Conservation (phyloP, 2,329 filamentous ascomycete genomes). For the Cladosporium phlei region DNA sequence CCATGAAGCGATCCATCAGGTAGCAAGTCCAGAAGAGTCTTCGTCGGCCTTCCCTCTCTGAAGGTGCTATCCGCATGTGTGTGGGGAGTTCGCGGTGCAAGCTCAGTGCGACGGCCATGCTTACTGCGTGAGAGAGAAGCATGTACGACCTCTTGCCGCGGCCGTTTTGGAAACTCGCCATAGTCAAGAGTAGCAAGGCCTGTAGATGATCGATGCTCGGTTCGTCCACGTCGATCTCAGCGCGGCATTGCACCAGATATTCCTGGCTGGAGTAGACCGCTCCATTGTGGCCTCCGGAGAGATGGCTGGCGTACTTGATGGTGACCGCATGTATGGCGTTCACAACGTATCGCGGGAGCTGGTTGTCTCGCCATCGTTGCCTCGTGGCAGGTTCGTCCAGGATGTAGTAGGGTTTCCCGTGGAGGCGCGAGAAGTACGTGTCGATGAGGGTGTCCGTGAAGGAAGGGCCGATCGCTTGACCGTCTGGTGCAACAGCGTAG, state of each 20-base stretch:
- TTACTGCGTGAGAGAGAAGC: conserved; percentile 72
- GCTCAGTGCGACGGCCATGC: conserved; percentile 78
- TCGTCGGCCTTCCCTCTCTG: conserved; percentile 70
- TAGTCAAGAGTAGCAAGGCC: conserved; percentile 67
- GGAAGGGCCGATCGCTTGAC: conserved; percentile 16
- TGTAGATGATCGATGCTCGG: conserved; percentile 75
- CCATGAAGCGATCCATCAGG: conserved; percentile 75
- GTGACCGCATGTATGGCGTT: conserved; percentile 51
- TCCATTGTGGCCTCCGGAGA: conserved; percentile 59
- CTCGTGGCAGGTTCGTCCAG: conserved; percentile 72
- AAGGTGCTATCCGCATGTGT: conserved; percentile 56
- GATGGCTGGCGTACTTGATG: conserved; percentile 63
- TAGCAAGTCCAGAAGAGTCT: conserved; percentile 89
- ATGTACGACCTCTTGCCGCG: conserved; percentile 83
- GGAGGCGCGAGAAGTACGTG: conserved; percentile 72
- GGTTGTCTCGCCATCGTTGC: conserved; percentile 65
- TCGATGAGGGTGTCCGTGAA: conserved; percentile 48
- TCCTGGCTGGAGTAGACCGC: conserved; percentile 66
- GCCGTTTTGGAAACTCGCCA: conserved; percentile 71
- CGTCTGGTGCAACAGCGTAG: conserved; percentile 1
- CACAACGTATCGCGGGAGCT: conserved; percentile 51
- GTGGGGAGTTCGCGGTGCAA: conserved; percentile 69
- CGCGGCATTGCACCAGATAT: conserved; percentile 64
- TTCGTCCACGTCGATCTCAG: conserved; percentile 71
- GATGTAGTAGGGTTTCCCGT: conserved; percentile 77